Evolutionary conservation across 2,329 filamentous ascomycete genomes (phyloP).

Genomic region (Arthroderma uncinatum): DNA sequence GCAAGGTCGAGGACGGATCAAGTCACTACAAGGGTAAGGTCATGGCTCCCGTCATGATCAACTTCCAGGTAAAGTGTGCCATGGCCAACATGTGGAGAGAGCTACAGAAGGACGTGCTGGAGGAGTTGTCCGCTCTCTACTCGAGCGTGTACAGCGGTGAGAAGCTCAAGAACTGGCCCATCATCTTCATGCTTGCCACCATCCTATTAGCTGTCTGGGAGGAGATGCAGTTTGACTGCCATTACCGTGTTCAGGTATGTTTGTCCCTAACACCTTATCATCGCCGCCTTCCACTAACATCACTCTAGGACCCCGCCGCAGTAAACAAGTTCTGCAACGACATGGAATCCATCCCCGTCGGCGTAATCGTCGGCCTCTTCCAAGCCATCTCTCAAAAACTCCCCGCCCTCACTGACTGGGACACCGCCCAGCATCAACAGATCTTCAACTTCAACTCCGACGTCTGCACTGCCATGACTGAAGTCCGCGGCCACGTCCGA

Average conservation of each 20-base stretch:
- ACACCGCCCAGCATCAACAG: slow-evolving; percentile 80
- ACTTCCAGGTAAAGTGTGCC: slow-evolving; percentile 97
- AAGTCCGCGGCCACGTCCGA: slow-evolving; percentile 82
- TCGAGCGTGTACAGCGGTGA: slow-evolving; percentile 97
- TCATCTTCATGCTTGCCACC: slow-evolving; percentile 92
- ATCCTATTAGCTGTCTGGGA: slow-evolving; percentile 94
- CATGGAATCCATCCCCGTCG: slow-evolving; percentile 93
- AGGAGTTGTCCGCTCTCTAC: slow-evolving; percentile 84
- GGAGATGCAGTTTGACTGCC: slow-evolving; percentile 97
- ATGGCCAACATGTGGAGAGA: slow-evolving; percentile 98
- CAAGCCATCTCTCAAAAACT: slow-evolving; percentile 96
- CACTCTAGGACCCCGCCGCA: slow-evolving; percentile 53
- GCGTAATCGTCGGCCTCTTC: slow-evolving; percentile 93
- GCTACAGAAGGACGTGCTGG: slow-evolving; percentile 87
- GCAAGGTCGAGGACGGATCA: slow-evolving; percentile 72
- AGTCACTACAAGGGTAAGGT: slow-evolving; percentile 85
- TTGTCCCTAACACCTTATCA: neutral
- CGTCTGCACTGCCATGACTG: slow-evolving; percentile 91
- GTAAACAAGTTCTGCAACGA: slow-evolving; percentile 93
- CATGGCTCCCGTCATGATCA: slow-evolving; percentile 95
- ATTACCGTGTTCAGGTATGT: slow-evolving; percentile 67
- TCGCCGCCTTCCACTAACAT: neutral
- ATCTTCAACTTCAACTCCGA: slow-evolving; percentile 81
- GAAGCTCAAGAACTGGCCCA: slow-evolving; percentile 97
- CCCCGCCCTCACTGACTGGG: slow-evolving; percentile 86